phyloP scores from a whole-genome alignment of 139 green algal genomes.

The Diplosphaera chodatii region DNA sequence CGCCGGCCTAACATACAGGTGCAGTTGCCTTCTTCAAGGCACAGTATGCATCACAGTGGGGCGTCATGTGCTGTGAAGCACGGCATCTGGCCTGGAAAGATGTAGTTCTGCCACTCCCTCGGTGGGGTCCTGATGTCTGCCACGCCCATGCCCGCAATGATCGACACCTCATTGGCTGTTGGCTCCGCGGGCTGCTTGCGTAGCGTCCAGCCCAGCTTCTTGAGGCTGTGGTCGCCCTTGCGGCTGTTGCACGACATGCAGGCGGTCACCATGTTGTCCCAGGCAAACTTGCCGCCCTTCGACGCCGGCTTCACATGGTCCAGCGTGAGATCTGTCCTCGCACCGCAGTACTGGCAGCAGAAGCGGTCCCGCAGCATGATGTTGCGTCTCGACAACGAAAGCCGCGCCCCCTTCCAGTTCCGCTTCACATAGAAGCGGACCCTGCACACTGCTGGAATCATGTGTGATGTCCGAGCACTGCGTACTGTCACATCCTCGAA shows the following conservation, averaged over 20 bases:
- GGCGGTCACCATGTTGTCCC: slow-evolving; percentile 47
- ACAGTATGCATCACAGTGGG: background rate
- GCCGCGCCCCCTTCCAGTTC: slow-evolving; percentile 3
- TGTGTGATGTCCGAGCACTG: slow-evolving; percentile 13
- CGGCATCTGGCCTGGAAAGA: slow-evolving; percentile 1
- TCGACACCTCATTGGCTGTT: slow-evolving; percentile 14
- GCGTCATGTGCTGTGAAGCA: background rate
- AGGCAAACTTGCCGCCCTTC: slow-evolving; percentile 39
- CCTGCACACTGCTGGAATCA: slow-evolving; percentile 31
- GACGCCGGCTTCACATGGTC: slow-evolving; percentile 48
- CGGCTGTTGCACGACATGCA: slow-evolving; percentile 47
- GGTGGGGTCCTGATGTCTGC: slow-evolving; percentile 5
- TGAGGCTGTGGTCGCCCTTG: slow-evolving; percentile 47
- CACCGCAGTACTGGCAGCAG: slow-evolving; percentile 52
- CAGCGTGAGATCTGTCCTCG: slow-evolving; percentile 35
- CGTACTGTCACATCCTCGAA: slow-evolving; percentile 29
- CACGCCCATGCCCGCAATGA: slow-evolving; percentile 14
- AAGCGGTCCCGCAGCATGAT: slow-evolving; percentile 41
- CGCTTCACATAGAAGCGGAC: slow-evolving; percentile 27
- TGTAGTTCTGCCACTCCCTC: slow-evolving; percentile 15
- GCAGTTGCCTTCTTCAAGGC: too few relatives aligned
- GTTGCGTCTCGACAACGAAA: slow-evolving; percentile 41
- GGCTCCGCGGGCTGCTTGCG: slow-evolving; percentile 15
- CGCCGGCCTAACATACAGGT: too few relatives aligned
- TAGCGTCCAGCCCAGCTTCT: slow-evolving; percentile 53